Base-by-base conservation (phyloP, 1,284 basidiomycete species). In the Anthracocystis panici-leucophaei region DNA sequence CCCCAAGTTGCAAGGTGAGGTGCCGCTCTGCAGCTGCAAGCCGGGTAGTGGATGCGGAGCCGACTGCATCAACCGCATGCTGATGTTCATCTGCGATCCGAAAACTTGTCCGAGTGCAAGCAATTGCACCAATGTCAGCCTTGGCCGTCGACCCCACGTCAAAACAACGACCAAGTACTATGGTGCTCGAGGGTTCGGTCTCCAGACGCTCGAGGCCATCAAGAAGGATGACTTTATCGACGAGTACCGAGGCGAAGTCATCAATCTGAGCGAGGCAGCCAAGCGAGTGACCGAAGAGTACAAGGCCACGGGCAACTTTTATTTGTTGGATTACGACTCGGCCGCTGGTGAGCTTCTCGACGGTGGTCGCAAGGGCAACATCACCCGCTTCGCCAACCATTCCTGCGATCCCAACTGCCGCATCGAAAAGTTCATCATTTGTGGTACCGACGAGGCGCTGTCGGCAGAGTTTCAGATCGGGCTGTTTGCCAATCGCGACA, bases 191-290 rank as follows among this genome's bases (percentile, higher is more conserved):
- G 82, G 82, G 6, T 83, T 82, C 27, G 82, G 82, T 16, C 65
- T 84, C 10, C 57, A 63, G 45, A 77, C 81, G 50, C 68, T 70
- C 27, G 66, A 79, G 49, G 55, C 71, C 4, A 68, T 84, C 65
- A 53, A 63, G 29, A 67, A 61, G 63, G 75, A 71, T 23, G 62
- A 69, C 9, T 81, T 82, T 33, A 71, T 83, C 51, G 81, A 78
- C 57, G 81, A 83, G 62, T 83, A 83, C 48, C 77, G 82, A 25
- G 82, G 82, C 38, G 82, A 83, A 53, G 75, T 83, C 18, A 81
- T 83, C 67, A 56, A 81, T 33, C 55, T 79, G 9, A 42, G 53
- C 23, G 80, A 83, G 60, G 72, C 71, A 3, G 59, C 58, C n/a
- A 75, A 80, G 45, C 68, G 82, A 27, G 75, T 75, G 25, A 75